A percentile compares a stretch with the other conserved stretches of the same genome.
Evolutionary conservation across 169 alveolate species (phyloP).

Genomic region (Plasmodium yoelii): DNA sequence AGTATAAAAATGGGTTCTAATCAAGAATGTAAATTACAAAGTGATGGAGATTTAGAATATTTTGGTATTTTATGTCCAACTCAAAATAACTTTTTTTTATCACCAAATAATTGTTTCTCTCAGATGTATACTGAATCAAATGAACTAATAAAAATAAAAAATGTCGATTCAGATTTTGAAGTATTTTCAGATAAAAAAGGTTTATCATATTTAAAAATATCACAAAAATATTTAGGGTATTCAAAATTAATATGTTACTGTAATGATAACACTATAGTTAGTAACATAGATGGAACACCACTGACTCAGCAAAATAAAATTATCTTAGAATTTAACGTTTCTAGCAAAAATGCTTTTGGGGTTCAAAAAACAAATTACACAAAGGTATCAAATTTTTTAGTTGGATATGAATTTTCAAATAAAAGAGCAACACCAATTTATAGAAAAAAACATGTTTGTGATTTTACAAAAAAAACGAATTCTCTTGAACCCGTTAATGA

Average conservation of each 20-base stretch:
- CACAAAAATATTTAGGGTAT: conserved; percentile 26
- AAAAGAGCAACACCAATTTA: conserved; percentile 10
- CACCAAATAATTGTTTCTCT: conserved; percentile 40
- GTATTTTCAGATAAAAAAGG: conserved; percentile 49
- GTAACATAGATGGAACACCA: background rate
- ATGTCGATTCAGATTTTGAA: conserved; percentile 16
- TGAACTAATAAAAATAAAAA: background rate
- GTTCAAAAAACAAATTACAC: conserved; percentile 8
- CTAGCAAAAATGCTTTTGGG: conserved; percentile 17
- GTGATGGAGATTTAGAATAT: conserved; percentile 57
- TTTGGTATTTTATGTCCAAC: conserved; percentile 40
- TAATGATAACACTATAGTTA: background rate
- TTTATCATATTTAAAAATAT: conserved; percentile 53
- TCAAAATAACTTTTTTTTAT: conserved; percentile 15
- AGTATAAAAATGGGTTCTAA: conserved; percentile 33
- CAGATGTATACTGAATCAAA: conserved; percentile 4
- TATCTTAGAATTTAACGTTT: conserved; percentile 23
- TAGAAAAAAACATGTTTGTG: conserved; percentile 55
- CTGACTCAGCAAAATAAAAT: conserved; percentile 27
- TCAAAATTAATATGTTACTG: conserved; percentile 41
- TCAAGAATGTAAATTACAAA: conserved; percentile 10
- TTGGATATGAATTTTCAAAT: conserved; percentile 16
- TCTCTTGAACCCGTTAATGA: conserved; percentile 18
- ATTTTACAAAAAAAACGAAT: conserved; percentile 41
- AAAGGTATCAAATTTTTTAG: conserved; percentile 11